Conservation (phyloP, 2,329 filamentous ascomycete genomes). For the Fusarium sp. region DNA sequence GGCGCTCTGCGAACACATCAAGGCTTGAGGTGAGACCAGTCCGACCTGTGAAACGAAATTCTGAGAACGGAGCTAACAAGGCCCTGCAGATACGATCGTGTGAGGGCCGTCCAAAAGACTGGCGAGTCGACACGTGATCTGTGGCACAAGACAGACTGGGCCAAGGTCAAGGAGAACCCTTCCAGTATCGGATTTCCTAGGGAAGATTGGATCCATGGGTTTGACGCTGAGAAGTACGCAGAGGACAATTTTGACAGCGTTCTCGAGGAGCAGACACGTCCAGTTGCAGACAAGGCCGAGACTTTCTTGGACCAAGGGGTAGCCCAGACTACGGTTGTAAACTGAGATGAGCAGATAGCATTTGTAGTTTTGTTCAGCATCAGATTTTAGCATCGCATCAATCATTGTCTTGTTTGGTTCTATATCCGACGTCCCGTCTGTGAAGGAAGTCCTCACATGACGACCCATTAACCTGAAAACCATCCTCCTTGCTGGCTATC, state of each 20-base stretch:
- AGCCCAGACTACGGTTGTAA: neutral
- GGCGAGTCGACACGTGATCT: slow-evolving; percentile 37
- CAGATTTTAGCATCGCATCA: neutral
- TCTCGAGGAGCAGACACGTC: neutral
- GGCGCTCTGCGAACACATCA: slow-evolving; percentile 30
- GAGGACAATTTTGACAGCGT: slow-evolving; percentile 33
- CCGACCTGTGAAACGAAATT: fast-evolving
- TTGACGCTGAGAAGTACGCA: slow-evolving; percentile 34
- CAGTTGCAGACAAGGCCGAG: neutral
- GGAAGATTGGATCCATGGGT: slow-evolving; percentile 39
- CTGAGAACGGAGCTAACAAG: neutral
- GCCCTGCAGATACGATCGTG: slow-evolving; percentile 28
- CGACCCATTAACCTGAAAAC: fast-evolving
- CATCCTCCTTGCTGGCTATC: neutral
- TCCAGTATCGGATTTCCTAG: slow-evolving; percentile 29
- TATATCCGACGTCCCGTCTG: neutral
- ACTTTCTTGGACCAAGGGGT: neutral
- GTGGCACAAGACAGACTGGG: slow-evolving; percentile 41
- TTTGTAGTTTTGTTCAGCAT: neutral
- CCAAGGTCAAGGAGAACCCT: slow-evolving; percentile 25
- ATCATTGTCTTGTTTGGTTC: no score
- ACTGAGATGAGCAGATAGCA: neutral
- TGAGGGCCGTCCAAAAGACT: slow-evolving; percentile 36
- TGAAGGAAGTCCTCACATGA: no score
- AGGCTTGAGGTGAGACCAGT: slow-evolving; percentile 13